Evolutionary conservation across 2,329 filamentous ascomycete species (phyloP), one percentile per base, ranked within the genome.

Genomic region (Botrytis deweyae): DNA sequence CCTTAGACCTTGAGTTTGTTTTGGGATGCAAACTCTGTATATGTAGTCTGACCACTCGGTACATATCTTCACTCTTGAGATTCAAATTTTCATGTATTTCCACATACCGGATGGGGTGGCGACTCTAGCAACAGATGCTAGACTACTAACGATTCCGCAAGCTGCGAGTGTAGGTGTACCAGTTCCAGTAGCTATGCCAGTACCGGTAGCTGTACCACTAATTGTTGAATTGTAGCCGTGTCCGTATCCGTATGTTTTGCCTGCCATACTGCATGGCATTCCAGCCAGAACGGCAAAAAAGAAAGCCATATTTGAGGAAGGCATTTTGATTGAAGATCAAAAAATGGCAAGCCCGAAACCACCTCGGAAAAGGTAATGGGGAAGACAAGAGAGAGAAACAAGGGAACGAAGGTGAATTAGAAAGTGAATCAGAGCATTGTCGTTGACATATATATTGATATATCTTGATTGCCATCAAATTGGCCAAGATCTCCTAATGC

Each of bases 91-190:
- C 9, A 18, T 42, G 49, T 16, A 20, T 8, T 42, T 58, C 12
- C 29, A 74, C 75, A 38, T 74, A 79, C 79, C 78, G 73, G 75
- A 61, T 58, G 78, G 78, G 49, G 73, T 68, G 4, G 73, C 72
- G 22, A 66, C 73, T 49, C n/a, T 73, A 46, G 80, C 79, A 64
- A 67, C 75, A 44, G 78, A 72, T 10, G 76, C 76, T 29, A 76
- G 74, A 59, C 73, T 78, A 73, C 79, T 80, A n/a, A 80, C 78
- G 55, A 76, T 64, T 0, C 75, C 79, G 74, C 79, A 81, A 33
- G 79, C 76, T 72, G 61, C 73, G 25, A 64, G 70, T 18, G 76
- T 73, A 25, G 70, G 65, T 20, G 66, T 61, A 4, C 74, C 49
- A 20, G 70, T 73, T 22, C 29, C 58, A 9, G 75, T 73, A 22